Conservation (phyloP, 768 basidiomycete species). For the Sporobolomyces phaffii region DNA sequence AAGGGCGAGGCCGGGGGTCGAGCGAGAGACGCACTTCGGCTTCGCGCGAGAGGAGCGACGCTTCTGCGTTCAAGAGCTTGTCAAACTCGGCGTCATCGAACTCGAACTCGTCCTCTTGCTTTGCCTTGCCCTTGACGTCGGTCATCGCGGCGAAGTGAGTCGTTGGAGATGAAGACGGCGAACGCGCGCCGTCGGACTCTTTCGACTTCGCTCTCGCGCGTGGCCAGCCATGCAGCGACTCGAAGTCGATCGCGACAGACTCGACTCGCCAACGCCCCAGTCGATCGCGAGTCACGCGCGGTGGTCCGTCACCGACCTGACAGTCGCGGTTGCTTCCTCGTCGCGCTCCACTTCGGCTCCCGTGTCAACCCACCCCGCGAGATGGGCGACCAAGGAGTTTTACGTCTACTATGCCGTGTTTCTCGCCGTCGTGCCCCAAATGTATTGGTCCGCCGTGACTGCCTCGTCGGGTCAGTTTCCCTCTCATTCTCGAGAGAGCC, state of each 20-base stretch:
- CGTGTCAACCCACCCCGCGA: not conserved
- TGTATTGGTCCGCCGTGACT: constrained; percentile 68
- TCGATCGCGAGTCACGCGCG: not conserved
- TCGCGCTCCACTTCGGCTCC: constrained; percentile 14
- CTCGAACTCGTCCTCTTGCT: not conserved
- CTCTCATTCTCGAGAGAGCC: not conserved
- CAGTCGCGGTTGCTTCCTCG: constrained; percentile 56
- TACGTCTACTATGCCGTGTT: constrained; percentile 63
- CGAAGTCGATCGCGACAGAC: not conserved
- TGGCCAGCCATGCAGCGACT: not conserved
- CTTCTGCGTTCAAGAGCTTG: constrained; percentile 38
- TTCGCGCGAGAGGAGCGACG: constrained; percentile 35
- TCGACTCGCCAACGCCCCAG: not conserved
- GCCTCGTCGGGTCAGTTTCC: constrained; percentile 60
- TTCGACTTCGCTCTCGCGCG: not conserved
- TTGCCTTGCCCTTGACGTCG: not conserved
- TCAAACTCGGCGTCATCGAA: constrained; percentile 39
- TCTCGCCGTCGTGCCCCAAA: constrained; percentile 59
- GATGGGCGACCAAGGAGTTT: constrained; percentile 81
- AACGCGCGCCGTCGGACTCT: not conserved
- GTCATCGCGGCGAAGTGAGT: not conserved
- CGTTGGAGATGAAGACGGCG: not conserved
- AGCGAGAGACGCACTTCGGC: constrained; percentile 31
- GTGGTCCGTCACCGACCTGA: constrained; percentile 50
- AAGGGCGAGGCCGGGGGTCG: not conserved